Conservation (phyloP, 768 basidiomycete species). For the Serpula lacrymans region DNA sequence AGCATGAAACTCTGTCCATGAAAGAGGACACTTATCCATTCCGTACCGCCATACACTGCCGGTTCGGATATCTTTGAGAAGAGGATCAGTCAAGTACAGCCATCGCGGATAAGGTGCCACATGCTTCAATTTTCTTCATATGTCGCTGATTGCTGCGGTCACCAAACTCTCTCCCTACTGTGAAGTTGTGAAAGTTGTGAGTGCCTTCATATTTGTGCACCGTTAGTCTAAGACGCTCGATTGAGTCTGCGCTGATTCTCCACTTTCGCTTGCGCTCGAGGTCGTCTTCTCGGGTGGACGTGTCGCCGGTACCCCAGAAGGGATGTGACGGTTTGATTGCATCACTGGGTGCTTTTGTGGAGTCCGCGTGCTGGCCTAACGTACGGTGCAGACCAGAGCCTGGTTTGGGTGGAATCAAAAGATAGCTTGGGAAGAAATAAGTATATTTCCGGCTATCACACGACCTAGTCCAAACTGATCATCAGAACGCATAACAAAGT, state of each 20-base stretch:
- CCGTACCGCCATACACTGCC: slow-evolving; percentile 84
- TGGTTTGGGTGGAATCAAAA: slow-evolving; percentile 87
- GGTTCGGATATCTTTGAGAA: slow-evolving; percentile 71
- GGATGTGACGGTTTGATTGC: slow-evolving; percentile 36
- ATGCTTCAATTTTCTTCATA: slow-evolving; percentile 85
- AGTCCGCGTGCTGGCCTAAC: slow-evolving; percentile 32
- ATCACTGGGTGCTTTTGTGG: slow-evolving; percentile 16
- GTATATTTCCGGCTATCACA: slow-evolving; percentile 98
- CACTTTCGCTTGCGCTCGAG: slow-evolving; percentile 66
- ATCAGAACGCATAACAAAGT: slow-evolving; percentile 1
- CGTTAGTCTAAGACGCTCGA: slow-evolving; percentile 53
- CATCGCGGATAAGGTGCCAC: background rate
- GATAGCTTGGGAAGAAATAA: slow-evolving; percentile 93
- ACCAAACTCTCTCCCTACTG: slow-evolving; percentile 78
- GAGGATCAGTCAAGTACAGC: background rate
- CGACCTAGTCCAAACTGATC: slow-evolving; percentile 43
- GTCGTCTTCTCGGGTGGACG: slow-evolving; percentile 52
- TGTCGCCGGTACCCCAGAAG: slow-evolving; percentile 56
- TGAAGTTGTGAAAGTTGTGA: slow-evolving; percentile 98
- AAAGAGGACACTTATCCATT: slow-evolving; percentile 92
- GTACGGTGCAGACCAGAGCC: slow-evolving; percentile 54
- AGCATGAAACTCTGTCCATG: slow-evolving; percentile 99
- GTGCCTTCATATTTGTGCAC: slow-evolving; percentile 76
- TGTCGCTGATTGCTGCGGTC: slow-evolving; percentile 82
- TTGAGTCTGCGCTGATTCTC: slow-evolving; percentile 52